These are phyloP conservation scores for Phytophthora foliorum DNA, from an alignment of 352 stramenopile species.

Conservation along the genomic window DNA sequence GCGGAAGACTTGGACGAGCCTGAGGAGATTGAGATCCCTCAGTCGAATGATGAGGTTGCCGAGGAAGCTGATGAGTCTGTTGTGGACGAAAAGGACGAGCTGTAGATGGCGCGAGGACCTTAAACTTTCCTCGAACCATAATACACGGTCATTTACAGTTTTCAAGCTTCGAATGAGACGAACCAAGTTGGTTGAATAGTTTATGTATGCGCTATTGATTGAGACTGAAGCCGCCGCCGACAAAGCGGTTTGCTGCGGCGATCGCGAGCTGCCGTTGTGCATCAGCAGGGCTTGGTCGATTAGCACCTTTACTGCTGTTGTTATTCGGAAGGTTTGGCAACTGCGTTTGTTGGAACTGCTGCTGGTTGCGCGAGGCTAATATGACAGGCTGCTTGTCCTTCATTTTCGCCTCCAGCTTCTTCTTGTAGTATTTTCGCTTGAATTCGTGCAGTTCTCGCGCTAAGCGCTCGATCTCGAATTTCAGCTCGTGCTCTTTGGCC, in stretches of 20 bases:
- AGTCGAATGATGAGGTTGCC: conserved; percentile 47
- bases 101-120: conserved; percentile 46
- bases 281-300: conserved; percentile 65
- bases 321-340: conserved; percentile 47
- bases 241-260: conserved; percentile 89
- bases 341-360: conserved; percentile 39
- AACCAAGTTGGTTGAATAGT: conserved; percentile 18
- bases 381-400: conserved; percentile 62
- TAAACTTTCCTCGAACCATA: conserved; percentile 27
- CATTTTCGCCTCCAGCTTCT: conserved; percentile 90
- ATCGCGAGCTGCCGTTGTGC: conserved; percentile 89
- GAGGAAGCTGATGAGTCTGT: conserved; percentile 33
- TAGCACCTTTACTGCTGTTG: conserved; percentile 40
- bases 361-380: conserved; percentile 38
- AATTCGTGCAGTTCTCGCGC: conserved; percentile 94
- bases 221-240: conserved; percentile 94
- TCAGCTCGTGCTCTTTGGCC: conserved; percentile 95
- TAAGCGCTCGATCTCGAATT: conserved; percentile 96
- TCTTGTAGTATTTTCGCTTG: conserved; percentile 97
- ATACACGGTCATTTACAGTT: conserved; percentile 32
- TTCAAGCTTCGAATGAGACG: not conserved
- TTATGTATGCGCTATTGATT: conserved; percentile 73
- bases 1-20: conserved; percentile 44
- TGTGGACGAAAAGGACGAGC: conserved; percentile 74
- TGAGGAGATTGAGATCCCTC: conserved; percentile 92